Percentiles rank a stretch among this genome's conserved stretches.
These are phyloP conservation scores for Colletotrichum incanum DNA, from an alignment of 2,329 filamentous ascomycete genomes.

Conservation along the genomic window DNA sequence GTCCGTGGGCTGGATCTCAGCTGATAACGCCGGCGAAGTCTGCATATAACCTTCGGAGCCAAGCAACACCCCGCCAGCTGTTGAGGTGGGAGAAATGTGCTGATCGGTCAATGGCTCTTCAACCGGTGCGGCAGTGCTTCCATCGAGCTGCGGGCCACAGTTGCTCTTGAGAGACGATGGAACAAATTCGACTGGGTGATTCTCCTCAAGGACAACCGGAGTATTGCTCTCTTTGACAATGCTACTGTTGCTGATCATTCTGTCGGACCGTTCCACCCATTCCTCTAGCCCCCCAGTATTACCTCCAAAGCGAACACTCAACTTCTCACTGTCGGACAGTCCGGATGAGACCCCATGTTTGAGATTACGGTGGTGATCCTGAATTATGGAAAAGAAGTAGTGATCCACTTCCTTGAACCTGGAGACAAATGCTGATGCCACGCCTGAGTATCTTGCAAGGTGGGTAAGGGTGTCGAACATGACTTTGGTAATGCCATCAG, in stretches of 20 bases:
- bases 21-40: background rate
- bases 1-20: background rate
- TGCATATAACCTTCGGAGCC: background rate
- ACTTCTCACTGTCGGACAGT: slow-evolving; percentile 38
- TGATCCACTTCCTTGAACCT: slow-evolving; percentile 38
- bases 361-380: slow-evolving; percentile 33
- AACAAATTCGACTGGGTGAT: slow-evolving; percentile 2
- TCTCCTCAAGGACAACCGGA: slow-evolving; percentile 36
- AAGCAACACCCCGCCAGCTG: slow-evolving; percentile 18
- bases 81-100: too few relatives aligned
- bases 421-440: slow-evolving; percentile 32
- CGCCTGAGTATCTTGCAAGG: slow-evolving; percentile 27
- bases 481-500: slow-evolving; percentile 4
- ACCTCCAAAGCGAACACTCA: slow-evolving; percentile 59
- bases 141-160: too few relatives aligned
- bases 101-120: too few relatives aligned
- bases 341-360: background rate
- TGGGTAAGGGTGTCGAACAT: slow-evolving; percentile 26
- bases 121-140: too few relatives aligned
- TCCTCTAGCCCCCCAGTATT: slow-evolving; percentile 69
- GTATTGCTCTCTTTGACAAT: slow-evolving; percentile 51
- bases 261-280: slow-evolving; percentile 60
- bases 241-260: slow-evolving; percentile 61
- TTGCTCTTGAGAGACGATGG: too few relatives aligned
- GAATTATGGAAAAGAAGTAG: slow-evolving; percentile 29